A percentile compares a stretch with the other conserved stretches of the same genome.
Evolutionary conservation across 2,329 filamentous ascomycete species (phyloP).

Genomic region (Microdochium paspali): DNA sequence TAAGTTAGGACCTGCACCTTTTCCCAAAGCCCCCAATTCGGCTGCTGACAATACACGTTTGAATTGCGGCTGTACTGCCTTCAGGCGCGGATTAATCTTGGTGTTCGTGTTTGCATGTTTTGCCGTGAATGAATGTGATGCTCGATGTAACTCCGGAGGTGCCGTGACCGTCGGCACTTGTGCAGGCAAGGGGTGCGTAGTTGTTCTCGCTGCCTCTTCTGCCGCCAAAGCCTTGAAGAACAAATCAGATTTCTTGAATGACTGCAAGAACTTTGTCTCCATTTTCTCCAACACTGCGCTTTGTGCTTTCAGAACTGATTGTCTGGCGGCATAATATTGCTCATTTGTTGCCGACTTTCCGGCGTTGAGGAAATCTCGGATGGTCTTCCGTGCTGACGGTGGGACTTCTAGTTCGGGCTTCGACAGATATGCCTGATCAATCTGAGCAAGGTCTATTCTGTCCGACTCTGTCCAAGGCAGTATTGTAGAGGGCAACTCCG

Average conservation of each 20-base stretch:
- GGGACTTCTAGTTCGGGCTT: slow-evolving; percentile 74
- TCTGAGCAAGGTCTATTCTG: slow-evolving; percentile 78
- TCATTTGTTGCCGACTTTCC: slow-evolving; percentile 66
- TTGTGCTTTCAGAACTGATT: slow-evolving; percentile 73
- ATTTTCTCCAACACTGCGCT: slow-evolving; percentile 77
- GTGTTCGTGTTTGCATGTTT: slow-evolving; percentile 32
- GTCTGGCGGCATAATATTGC: slow-evolving; percentile 76
- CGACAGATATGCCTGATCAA: slow-evolving; percentile 80
- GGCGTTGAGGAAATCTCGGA: slow-evolving; percentile 69
- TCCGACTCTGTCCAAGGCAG: slow-evolving; percentile 75
- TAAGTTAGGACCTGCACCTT: slow-evolving; percentile 24
- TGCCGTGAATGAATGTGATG: slow-evolving; percentile 27
- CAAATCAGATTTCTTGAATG: slow-evolving; percentile 85
- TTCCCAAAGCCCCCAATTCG: slow-evolving; percentile 30
- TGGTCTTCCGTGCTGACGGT: slow-evolving; percentile 56
- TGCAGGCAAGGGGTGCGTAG: slow-evolving; percentile 11
- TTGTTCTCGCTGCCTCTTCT: slow-evolving; percentile 54
- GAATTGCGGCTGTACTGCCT: slow-evolving; percentile 15
- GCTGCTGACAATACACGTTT: slow-evolving; percentile 36
- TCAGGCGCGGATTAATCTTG: slow-evolving; percentile 28
- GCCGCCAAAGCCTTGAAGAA: slow-evolving; percentile 95
- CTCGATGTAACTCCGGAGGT: slow-evolving; percentile 14
- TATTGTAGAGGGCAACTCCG: slow-evolving; percentile 49
- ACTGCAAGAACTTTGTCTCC: slow-evolving; percentile 68
- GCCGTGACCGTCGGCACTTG: slow-evolving; percentile 7